Base-by-base conservation (phyloP, 2,329 filamentous ascomycete species). In the Pseudocercospora eumusae region DNA sequence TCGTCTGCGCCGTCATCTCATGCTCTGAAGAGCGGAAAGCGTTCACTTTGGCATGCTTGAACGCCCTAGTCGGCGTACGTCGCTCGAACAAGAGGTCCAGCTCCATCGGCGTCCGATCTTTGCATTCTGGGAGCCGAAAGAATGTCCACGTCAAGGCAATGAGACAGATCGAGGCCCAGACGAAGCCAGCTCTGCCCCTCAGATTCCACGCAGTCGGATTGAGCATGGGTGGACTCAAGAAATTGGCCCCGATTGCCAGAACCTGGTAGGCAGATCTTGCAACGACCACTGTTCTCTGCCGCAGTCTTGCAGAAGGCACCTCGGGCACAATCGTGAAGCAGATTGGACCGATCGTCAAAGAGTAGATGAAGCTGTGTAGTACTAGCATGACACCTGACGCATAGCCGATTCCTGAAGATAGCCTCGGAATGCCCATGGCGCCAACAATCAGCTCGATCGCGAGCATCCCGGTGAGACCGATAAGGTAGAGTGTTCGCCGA, bases 401-500 rank as follows among this genome's bases (percentile, higher is more conserved):
- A 59, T 61, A 73, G 13, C 21, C 40, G 31, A 71, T 66, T 18
- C 27, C 52, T 23, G 28, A 27, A n/a, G 52, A 55, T 4, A 36
- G 33, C 13, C 20, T 36, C 11, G 52, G 52, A 11, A 55, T 55
- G 3, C 52, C 52, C 52, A 55, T 55, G 1, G 33, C 28, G 6
- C 63, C 61, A 13, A 72, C 61, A n/a, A 69, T 62, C 13, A 70
- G 18, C 4, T 72, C 60, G 13, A 69, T 23, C 2, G 53, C 15
- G 20, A 58, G 21, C 63, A 71, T 65, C 23, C 36, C 61, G n/a
- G 64, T 45, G n/a, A 63, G 65, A 18, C 72, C 72, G 11, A 56
- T 68, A 4, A 79, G 59, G 57, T 77, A 79, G 3, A 79, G 62
- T 1, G 71, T 74, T 11, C 77, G 73, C 4, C 78, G 76, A 11